Percentiles rank a stretch among this genome's conserved stretches.
These are phyloP conservation scores for Myriosclerotinia scirpicola DNA, from an alignment of 2,329 filamentous ascomycete species.

Conservation along the genomic window DNA sequence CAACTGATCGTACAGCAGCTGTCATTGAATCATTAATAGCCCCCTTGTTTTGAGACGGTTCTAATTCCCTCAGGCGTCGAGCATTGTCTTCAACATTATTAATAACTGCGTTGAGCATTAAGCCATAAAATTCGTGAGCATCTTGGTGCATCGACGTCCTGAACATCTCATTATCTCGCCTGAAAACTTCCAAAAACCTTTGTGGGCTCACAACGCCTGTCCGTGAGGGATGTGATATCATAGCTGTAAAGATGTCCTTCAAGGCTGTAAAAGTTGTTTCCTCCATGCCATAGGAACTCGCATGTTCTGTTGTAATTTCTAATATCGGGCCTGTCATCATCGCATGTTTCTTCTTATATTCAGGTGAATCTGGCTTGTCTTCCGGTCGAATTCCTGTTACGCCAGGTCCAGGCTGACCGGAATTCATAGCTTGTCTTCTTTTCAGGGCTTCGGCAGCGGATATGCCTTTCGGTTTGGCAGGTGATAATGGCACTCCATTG, in stretches of 20 bases:
- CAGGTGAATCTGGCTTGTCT: conserved; percentile 90
- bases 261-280: conserved; percentile 93
- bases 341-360: conserved; percentile 97
- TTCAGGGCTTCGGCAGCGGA: conserved; percentile 56
- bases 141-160: conserved; percentile 97
- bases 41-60: conserved; percentile 45
- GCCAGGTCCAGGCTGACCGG: conserved; percentile 55
- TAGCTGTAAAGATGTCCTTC: conserved; percentile 92
- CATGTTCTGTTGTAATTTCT: conserved; percentile 79
- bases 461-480: conserved; percentile 55
- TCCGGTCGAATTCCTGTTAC: conserved; percentile 63
- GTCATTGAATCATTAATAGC: conserved; percentile 55
- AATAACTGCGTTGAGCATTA: conserved; percentile 94
- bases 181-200: conserved; percentile 90
- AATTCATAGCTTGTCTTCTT: conserved; percentile 55
- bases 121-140: conserved; percentile 93
- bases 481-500: conserved; percentile 49
- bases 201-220: conserved; percentile 91
- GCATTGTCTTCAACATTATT: conserved; percentile 90
- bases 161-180: conserved; percentile 96
- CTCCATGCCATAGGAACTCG: conserved; percentile 81
- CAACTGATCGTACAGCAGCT: conserved; percentile 45
- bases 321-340: conserved; percentile 84
- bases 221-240: conserved; percentile 77
- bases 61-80: conserved; percentile 57